Evolutionary conservation across 768 basidiomycete genomes (phyloP).

Genomic region (Lentinula lateritia): DNA sequence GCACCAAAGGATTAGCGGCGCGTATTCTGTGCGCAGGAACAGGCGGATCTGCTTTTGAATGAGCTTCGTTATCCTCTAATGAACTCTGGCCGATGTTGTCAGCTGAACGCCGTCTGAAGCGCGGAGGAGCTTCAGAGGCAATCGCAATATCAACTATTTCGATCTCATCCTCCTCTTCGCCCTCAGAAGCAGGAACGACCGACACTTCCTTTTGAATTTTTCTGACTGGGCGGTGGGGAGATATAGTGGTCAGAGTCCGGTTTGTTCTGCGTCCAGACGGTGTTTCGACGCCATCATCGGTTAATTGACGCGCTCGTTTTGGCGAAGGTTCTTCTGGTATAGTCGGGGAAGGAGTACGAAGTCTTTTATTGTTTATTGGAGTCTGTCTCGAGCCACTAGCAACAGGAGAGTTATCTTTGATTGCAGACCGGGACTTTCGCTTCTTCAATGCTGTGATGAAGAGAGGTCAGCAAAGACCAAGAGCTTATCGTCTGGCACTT

Average conservation of each 20-base stretch:
- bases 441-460: neutral
- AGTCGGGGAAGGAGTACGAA: neutral
- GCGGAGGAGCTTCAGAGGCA: neutral
- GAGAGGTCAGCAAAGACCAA: neutral
- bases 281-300: neutral
- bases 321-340: neutral
- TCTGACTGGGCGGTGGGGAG: neutral
- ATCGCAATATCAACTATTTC: neutral
- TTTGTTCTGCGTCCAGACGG: slow-evolving; percentile 8
- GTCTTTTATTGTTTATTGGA: neutral
- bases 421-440: neutral
- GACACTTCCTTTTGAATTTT: slow-evolving; percentile 15
- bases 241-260: neutral
- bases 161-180: slow-evolving; percentile 25
- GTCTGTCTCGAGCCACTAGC: neutral
- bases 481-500: slow-evolving; percentile 24
- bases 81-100: neutral
- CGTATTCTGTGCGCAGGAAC: slow-evolving; percentile 42
- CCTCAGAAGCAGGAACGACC: slow-evolving; percentile 25
- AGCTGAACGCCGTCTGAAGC: neutral
- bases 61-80: neutral
- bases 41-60: neutral
- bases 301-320: slow-evolving; percentile 1
- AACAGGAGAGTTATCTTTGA: neutral
- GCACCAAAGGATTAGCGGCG: slow-evolving; percentile 48